Base-by-base conservation (phyloP, 106 monocot species). In the Iris macrosiphon region DNA sequence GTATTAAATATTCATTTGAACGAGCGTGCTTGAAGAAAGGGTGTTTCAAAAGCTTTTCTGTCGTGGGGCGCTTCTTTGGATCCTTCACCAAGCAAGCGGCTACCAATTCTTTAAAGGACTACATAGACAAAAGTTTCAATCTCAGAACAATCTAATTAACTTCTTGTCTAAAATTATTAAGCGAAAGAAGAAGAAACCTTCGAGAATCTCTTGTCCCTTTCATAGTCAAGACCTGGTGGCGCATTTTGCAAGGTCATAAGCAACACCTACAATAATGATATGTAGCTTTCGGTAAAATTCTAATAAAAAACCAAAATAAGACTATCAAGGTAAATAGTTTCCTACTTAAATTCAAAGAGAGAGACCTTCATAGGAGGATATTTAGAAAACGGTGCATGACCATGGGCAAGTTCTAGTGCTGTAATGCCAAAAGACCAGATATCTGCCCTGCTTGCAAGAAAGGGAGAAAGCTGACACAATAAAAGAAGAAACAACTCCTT, bases 201-300 rank as follows among this genome's bases (percentile, higher is more conserved):
- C 52, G 89, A 85, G 66, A 93, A 93, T 68, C 81, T 73, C 62
- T 74, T 85, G 49, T 89, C 95, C 40, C 95, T 79, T 61, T 96
- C 83, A 51, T 96, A 96, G 39, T 83, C 83, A 55, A 96, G 72
- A 57, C 90, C 89, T 20, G 90, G 96, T 24, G 90, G 90, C 34
- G 96, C 90, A 83, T 96, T 96, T 71, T 96, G 96, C 40, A 87
- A 69, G 46, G 96, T 96, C 96, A 90, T 90, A 55, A 96, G 86
- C 65, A 90, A 79, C 19, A 90, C 90, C 84, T 94, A 63, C 32
- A 63, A 40, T 27, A 26, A 31, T 17, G 28, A 49, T 61, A 43
- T 24, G 31, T 13, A 15, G 32, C 44, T 4, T 37, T 29, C 18
- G 43, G 18, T n/a, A n/a, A n/a, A n/a, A n/a, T n/a, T n/a, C n/a